Evolutionary conservation across 31 red algal species (phyloP).

Genomic region (Bonnemaisonia californica): DNA sequence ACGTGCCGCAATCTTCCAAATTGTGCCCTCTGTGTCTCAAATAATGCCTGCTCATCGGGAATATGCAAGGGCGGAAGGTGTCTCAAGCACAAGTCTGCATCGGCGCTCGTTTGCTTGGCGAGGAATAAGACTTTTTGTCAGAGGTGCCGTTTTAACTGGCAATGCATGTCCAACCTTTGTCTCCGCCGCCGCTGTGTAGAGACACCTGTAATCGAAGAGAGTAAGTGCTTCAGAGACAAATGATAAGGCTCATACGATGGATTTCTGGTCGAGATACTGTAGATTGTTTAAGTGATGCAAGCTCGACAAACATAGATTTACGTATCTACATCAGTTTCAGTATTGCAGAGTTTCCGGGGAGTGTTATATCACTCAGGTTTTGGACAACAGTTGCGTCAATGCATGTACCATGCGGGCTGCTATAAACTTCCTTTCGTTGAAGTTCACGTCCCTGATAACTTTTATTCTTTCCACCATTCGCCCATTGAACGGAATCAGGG

Average conservation of each 20-base stretch:
- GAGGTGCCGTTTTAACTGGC: neutral
- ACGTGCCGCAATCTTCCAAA: neutral
- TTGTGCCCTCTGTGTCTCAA: neutral
- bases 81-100: neutral
- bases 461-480: no score
- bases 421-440: no score
- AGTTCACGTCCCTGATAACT: no score
- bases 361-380: neutral
- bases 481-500: no score
- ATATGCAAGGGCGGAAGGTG: neutral
- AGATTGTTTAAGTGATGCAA: no score
- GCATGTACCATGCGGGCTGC: no score
- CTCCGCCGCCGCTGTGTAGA: neutral
- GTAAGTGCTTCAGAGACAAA: neutral
- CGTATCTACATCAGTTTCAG: no score
- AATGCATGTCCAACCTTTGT: neutral
- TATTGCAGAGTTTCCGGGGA: neutral
- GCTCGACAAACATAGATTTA: no score
- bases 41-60: neutral
- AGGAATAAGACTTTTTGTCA: neutral
- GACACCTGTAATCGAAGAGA: neutral
- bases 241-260: neutral
- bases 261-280: neutral
- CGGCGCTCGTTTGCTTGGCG: neutral
- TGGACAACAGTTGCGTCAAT: neutral